These are phyloP conservation scores for Pilaira anomala DNA, from an alignment of 192 early-diverging fungal species.

Conservation along the genomic window DNA sequence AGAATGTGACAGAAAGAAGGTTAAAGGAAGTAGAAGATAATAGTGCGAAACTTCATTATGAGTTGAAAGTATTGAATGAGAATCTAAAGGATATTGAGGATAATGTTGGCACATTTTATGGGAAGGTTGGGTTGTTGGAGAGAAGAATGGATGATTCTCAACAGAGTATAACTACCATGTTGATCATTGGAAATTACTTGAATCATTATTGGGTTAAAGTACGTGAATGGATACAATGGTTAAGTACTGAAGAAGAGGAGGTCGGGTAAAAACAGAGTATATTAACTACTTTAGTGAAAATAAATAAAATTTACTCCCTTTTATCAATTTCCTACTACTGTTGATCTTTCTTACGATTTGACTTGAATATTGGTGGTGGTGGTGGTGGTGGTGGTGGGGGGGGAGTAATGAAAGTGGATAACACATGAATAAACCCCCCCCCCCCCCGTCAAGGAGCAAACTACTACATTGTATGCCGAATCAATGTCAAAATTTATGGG, in stretches of 20 bases:
- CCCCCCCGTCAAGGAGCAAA: no score
- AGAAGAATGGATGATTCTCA: constrained; percentile 39
- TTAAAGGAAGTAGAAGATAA: constrained; percentile 32
- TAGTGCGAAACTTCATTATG: constrained; percentile 43
- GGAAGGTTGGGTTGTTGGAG: constrained; percentile 37
- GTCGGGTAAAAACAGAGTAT: no score
- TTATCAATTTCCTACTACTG: no score
- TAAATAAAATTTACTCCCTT: no score
- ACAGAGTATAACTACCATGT: constrained; percentile 33
- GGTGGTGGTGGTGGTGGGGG: no score
- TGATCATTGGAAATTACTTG: constrained; percentile 41
- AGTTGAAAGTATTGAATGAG: constrained; percentile 38
- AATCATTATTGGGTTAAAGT: constrained; percentile 35
- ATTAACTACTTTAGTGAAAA: no score
- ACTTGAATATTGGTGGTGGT: no score
- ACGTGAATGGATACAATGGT: background rate
- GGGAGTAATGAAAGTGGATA: no score
- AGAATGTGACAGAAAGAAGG: constrained; percentile 16
- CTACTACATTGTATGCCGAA: no score
- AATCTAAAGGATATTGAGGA: constrained; percentile 46
- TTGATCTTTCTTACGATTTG: no score
- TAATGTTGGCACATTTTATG: constrained; percentile 37
- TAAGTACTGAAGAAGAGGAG: background rate
- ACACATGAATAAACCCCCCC: no score
- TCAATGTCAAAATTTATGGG: no score